Base-by-base conservation (phyloP, 139 green algal genomes). In the Mesotaenium endlicherianum region DNA sequence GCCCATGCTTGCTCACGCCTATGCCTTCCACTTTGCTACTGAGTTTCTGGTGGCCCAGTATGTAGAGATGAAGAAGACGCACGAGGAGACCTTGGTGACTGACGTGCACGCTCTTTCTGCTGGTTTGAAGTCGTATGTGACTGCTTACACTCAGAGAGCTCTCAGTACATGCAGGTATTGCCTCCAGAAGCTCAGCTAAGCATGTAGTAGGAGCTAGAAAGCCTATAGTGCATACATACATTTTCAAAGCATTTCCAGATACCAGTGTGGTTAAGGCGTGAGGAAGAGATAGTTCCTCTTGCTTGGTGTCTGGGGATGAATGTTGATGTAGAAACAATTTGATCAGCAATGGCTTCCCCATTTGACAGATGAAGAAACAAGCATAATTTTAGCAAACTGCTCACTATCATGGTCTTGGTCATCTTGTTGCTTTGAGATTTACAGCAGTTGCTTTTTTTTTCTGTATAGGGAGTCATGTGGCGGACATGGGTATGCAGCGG, bases 1-100 rank as follows among this genome's bases (percentile, higher is more conserved):
- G 83, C 83, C 83, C 34, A 88, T 88, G 83, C 47, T 88, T 14
- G 83, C 83, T 16, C 36, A 20, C 83, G 34, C 70, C 16, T 88
- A 88, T 44, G 83, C 76, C 17, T 81, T 81, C 83, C 59, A 80
- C 60, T 86, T 86, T 31, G 83, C 83, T 17, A n/a, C 77, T 6
- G 80, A 81, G 8, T 34, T 87, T 30, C 70, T 88, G 2, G 78
- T 86, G 45, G 17, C 40, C 31, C 68, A 80, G 31, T 88, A 88
- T 71, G 72, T 16, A 6, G 36, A 59, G 20, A 88, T 87, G 78
- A 88, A 84, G 82, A 30, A 76, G 82, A 77, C 57, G n/a, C 40
- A 77, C 39, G 78, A 88, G 20, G 77, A 88, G 36, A 57, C n/a
- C 4, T 11, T 82, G 8, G 76, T 88, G 14, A 34, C 60, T 14